These are phyloP conservation scores for Hypomontagnella monticulosa DNA, from an alignment of 495 filamentous ascomycete genomes.

Conservation along the genomic window DNA sequence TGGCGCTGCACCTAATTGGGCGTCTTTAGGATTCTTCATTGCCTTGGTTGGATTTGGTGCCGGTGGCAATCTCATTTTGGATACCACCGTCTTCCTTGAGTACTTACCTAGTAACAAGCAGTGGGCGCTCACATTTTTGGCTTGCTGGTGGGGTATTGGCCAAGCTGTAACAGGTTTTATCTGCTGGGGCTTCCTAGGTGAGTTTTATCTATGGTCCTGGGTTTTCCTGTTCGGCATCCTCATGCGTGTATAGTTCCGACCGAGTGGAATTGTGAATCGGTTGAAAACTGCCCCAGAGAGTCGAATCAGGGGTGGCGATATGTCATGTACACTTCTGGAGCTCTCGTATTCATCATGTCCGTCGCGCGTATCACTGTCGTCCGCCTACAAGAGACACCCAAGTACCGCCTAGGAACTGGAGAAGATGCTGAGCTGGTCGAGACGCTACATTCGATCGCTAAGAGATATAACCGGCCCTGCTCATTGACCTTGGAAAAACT, in stretches of 20 bases:
- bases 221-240: slow-evolving; percentile 44
- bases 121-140: slow-evolving; percentile 78
- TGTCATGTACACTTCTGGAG: slow-evolving; percentile 70
- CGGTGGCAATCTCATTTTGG: slow-evolving; percentile 75
- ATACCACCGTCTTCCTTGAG: slow-evolving; percentile 81
- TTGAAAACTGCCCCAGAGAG: slow-evolving; percentile 64
- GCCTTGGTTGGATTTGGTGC: slow-evolving; percentile 77
- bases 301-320: slow-evolving; percentile 89
- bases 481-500: slow-evolving; percentile 70
- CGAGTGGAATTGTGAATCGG: slow-evolving; percentile 66
- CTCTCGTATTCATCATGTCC: slow-evolving; percentile 72
- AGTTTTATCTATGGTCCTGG: slow-evolving; percentile 46
- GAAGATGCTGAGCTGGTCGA: slow-evolving; percentile 69
- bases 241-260: slow-evolving; percentile 45
- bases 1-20: slow-evolving; percentile 75
- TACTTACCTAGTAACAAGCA: slow-evolving; percentile 80
- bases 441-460: slow-evolving; percentile 68
- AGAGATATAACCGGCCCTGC: slow-evolving; percentile 69
- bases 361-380: slow-evolving; percentile 74
- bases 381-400: slow-evolving; percentile 74
- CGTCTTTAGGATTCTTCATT: slow-evolving; percentile 70
- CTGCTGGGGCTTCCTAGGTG: slow-evolving; percentile 79
- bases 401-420: slow-evolving; percentile 72
- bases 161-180: slow-evolving; percentile 75
- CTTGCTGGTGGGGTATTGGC: slow-evolving; percentile 82